These are phyloP conservation scores for Stagonosporopsis tanaceti DNA, from an alignment of 2,329 filamentous ascomycete genomes.

Conservation along the genomic window DNA sequence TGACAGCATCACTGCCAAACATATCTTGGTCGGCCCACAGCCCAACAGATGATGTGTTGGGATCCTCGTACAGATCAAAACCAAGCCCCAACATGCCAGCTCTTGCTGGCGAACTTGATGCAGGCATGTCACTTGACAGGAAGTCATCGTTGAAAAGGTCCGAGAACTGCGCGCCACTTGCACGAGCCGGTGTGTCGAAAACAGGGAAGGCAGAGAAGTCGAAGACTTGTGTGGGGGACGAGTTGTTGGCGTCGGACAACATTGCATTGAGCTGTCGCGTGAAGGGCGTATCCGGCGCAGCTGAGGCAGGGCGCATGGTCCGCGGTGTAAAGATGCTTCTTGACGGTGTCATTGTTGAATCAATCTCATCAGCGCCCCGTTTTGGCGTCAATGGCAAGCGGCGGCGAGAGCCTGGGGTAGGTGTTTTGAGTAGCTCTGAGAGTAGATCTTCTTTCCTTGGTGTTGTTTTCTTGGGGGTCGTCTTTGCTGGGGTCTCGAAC, in stretches of 20 bases:
- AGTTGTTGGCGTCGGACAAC: conserved; percentile 53
- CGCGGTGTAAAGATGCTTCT: conserved; percentile 47
- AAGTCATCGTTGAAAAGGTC: conserved; percentile 45
- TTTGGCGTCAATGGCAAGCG: conserved; percentile 48
- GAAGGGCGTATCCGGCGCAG: conserved; percentile 62
- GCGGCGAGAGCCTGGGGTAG: conserved; percentile 51
- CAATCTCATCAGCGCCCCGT: conserved; percentile 27
- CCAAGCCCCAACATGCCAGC: conserved; percentile 31
- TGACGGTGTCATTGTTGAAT: conserved; percentile 46
- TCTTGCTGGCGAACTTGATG: conserved; percentile 47
- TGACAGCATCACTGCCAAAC: conserved; percentile 43
- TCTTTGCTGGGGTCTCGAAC: conserved; percentile 68
- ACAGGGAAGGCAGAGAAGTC: conserved; percentile 48
- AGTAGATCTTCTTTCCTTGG: conserved; percentile 67
- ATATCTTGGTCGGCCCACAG: conserved; percentile 46
- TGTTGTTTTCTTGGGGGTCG: conserved; percentile 62
- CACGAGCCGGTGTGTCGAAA: conserved; percentile 41
- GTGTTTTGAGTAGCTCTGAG: conserved; percentile 56
- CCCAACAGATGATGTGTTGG: conserved; percentile 43
- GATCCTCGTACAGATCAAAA: conserved; percentile 50
- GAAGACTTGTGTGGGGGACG: conserved; percentile 41
- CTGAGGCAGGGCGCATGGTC: conserved; percentile 41
- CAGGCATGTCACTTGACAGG: conserved; percentile 47
- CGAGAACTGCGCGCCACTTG: conserved; percentile 31
- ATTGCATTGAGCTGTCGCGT: conserved; percentile 70